Conservation (phyloP, 169 alveolate species). For the Eimeria tenella region DNA sequence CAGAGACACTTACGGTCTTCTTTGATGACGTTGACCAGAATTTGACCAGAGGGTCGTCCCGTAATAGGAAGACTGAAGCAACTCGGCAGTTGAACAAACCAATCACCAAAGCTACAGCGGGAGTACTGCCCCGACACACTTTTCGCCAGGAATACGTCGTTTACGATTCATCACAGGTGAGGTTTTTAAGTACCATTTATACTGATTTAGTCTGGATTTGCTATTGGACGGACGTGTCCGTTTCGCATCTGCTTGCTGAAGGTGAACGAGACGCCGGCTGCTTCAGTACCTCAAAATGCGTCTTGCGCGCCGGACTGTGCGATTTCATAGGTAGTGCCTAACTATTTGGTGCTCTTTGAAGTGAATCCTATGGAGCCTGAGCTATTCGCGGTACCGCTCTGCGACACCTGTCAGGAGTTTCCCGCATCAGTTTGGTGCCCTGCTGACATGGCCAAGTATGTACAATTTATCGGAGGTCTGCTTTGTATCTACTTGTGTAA, state of each 20-base stretch:
- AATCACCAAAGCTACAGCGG: slow-evolving; percentile 83
- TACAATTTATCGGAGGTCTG: too few species aligned
- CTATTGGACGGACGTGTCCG: too few species aligned
- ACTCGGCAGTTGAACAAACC: slow-evolving; percentile 4
- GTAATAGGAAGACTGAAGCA: slow-evolving; percentile 62
- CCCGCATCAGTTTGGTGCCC: slow-evolving; percentile 93
- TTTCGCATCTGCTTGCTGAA: too few species aligned
- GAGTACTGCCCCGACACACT: slow-evolving; percentile 93
- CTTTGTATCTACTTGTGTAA: not conserved
- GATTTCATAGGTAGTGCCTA: slow-evolving; percentile 85
- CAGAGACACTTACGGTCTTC: slow-evolving; percentile 41
- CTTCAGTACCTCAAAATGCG: not conserved
- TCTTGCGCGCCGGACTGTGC: not conserved
- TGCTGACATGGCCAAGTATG: slow-evolving; percentile 89
- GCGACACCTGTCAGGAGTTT: slow-evolving; percentile 93
- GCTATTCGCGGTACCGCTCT: slow-evolving; percentile 91
- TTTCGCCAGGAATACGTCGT: slow-evolving; percentile 90
- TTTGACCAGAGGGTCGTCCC: slow-evolving; percentile 38
- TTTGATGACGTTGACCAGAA: slow-evolving; percentile 1
- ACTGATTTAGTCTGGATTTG: not conserved
- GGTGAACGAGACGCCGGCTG: not conserved
- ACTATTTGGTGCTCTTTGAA: slow-evolving; percentile 91
- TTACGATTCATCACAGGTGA: slow-evolving; percentile 92
- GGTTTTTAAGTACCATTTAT: not conserved
- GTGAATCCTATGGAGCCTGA: slow-evolving; percentile 91